A percentile compares a stretch with the other conserved stretches of the same genome.
phyloP scores from a whole-genome alignment of 371 early-diverging fungal species.

The Mucor irregularis region DNA sequence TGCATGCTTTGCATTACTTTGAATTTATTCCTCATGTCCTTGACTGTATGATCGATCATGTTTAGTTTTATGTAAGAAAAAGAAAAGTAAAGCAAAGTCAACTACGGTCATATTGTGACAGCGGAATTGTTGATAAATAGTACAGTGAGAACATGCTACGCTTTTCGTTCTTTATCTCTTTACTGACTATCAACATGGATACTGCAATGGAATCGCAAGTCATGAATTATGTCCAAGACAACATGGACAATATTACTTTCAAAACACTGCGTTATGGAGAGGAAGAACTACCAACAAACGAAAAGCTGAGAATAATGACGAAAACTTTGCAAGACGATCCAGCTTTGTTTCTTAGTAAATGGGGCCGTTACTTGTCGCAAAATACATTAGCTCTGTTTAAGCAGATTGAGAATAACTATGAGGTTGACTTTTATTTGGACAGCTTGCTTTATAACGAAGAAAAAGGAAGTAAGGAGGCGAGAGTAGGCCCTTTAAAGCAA shows the following conservation, averaged over 20 bases:
- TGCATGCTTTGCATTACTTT: conserved; percentile 11
- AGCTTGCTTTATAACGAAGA: conserved; percentile 20
- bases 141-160: neutral
- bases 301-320: conserved; percentile 36
- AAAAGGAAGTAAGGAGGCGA: neutral
- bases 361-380: conserved; percentile 45
- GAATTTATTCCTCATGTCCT: neutral
- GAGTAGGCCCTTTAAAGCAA: neutral
- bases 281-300: conserved; percentile 22
- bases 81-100: neutral
- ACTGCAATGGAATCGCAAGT: conserved; percentile 2
- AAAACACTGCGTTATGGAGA: conserved; percentile 44
- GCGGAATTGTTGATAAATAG: neutral
- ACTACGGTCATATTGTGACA: neutral
- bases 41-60: neutral
- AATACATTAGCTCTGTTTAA: conserved; percentile 34
- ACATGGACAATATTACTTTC: conserved; percentile 39
- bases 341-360: conserved; percentile 47
- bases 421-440: conserved; percentile 41
- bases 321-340: conserved; percentile 35
- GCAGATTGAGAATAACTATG: conserved; percentile 30
- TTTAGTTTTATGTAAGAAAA: neutral
- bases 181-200: conserved; percentile 6
- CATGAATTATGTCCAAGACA: conserved; percentile 12
- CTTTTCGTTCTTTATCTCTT: neutral